Evolutionary conservation across 257 asterid genomes (phyloP).

Genomic region (Ilex aquifolium): DNA sequence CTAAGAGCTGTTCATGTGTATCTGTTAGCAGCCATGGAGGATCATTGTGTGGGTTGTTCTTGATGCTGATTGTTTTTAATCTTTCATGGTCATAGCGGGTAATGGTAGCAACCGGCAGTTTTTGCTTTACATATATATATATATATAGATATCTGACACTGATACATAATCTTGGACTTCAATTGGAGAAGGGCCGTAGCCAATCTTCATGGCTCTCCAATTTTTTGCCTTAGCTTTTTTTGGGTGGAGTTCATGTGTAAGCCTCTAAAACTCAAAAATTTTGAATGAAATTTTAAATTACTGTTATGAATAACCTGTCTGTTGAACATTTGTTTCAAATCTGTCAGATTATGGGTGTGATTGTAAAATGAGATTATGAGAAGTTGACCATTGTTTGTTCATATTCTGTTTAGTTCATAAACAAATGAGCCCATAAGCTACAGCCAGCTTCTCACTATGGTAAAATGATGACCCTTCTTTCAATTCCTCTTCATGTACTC

Average conservation of each 20-base stretch:
- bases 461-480: too few relatives aligned
- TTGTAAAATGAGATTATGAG: background rate
- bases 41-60: constrained; percentile 21
- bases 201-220: constrained; percentile 33
- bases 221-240: background rate
- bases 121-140: too few relatives aligned
- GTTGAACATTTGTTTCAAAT: too few relatives aligned
- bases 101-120: background rate
- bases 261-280: constrained; percentile 1
- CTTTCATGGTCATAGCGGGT: constrained; percentile 41
- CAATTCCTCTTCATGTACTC: too few relatives aligned
- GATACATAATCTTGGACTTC: too few relatives aligned
- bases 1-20: constrained; percentile 37
- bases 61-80: constrained; percentile 31
- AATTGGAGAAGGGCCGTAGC: constrained; percentile 23
- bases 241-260: constrained; percentile 10
- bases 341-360: too few relatives aligned
- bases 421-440: too few relatives aligned
- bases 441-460: too few relatives aligned
- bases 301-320: too few relatives aligned
- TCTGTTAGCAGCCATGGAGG: constrained; percentile 45
- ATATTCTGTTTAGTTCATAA: too few relatives aligned
- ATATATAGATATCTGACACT: too few relatives aligned
- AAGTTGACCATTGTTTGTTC: background rate
- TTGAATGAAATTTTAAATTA: constrained; percentile 10